These are phyloP conservation scores for Fraxinus anomala DNA, from an alignment of 257 asterid genomes.

Conservation along the genomic window DNA sequence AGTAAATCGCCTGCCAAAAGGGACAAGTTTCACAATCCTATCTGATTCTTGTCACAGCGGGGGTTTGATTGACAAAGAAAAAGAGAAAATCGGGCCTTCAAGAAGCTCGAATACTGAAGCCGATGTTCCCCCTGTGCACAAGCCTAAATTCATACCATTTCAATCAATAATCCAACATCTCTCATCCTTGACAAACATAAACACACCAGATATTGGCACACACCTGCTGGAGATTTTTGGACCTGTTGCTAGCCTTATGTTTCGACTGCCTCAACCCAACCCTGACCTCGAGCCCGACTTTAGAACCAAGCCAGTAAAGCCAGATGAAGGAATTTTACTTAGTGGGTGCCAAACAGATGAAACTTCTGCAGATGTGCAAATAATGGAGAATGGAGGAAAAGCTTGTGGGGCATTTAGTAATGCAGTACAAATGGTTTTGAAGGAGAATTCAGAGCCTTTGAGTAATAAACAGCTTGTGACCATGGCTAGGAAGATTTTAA, in stretches of 20 bases:
- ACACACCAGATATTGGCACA: constrained; percentile 45
- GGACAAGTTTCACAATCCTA: constrained; percentile 75
- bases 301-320: constrained; percentile 42
- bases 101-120: not conserved
- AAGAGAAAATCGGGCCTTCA: constrained; percentile 78
- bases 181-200: constrained; percentile 59
- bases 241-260: constrained; percentile 60
- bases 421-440: constrained; percentile 37
- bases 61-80: constrained; percentile 86
- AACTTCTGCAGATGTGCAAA: constrained; percentile 38
- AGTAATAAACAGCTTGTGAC: constrained; percentile 39
- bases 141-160: constrained; percentile 53
- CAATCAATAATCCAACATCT: constrained; percentile 47
- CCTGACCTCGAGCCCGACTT: constrained; percentile 26
- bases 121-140: constrained; percentile 17
- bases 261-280: constrained; percentile 34
- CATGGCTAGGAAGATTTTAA: constrained; percentile 32
- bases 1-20: constrained; percentile 69
- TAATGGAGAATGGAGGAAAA: constrained; percentile 13
- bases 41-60: constrained; percentile 95
- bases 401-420: constrained; percentile 50
- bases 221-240: constrained; percentile 61
- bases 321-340: constrained; percentile 73
- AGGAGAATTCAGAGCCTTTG: constrained; percentile 27
- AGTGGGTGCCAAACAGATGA: constrained; percentile 72